Conservation (phyloP, 306 rosid species). For the Corylus avellana region DNA sequence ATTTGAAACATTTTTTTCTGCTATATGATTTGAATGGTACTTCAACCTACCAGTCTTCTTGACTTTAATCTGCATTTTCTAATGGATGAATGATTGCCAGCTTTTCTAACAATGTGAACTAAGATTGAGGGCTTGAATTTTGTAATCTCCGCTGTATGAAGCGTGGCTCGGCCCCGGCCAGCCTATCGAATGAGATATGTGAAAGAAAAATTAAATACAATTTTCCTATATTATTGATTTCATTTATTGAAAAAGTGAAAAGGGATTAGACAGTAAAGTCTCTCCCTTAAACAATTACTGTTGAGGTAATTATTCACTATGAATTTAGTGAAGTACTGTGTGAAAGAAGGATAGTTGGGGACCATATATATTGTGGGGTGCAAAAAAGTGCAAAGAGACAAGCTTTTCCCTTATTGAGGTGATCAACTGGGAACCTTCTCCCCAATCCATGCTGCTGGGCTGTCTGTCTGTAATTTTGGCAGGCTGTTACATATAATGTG, state of each 20-base stretch:
- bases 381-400: not conserved
- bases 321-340: too few species aligned
- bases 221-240: not conserved
- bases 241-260: not conserved
- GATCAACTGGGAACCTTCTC: not conserved
- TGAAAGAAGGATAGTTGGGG: not conserved
- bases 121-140: not conserved
- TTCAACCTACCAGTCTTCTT: slow-evolving; percentile 4
- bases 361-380: not conserved
- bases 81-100: not conserved
- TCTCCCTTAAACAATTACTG: not conserved
- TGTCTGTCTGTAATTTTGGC: not conserved
- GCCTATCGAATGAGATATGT: not conserved
- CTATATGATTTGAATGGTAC: not conserved
- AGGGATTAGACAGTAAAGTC: not conserved
- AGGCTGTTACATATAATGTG: not conserved
- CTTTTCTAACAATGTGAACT: not conserved
- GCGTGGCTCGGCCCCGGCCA: too few species aligned
- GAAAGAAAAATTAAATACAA: not conserved
- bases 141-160: not conserved
- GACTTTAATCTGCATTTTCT: not conserved
- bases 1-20: not conserved
- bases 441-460: not conserved
- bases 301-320: too few species aligned
- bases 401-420: not conserved